Evolutionary conservation across 306 rosid species (phyloP).

Genomic region (Ochetophila trinervis): DNA sequence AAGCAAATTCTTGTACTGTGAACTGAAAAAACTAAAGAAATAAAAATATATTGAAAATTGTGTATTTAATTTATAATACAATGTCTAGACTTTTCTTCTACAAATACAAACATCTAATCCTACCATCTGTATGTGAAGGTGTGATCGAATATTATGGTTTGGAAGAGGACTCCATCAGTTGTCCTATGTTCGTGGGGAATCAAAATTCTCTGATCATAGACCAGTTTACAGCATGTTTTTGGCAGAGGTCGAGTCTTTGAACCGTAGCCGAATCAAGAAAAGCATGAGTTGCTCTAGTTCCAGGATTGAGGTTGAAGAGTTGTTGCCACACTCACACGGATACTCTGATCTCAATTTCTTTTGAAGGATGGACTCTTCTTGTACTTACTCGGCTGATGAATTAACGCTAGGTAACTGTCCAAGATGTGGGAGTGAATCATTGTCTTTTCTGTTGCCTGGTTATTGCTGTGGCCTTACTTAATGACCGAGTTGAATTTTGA

Average conservation of each 20-base stretch:
- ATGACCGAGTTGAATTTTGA: neutral
- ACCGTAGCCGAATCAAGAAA: slow-evolving; percentile 63
- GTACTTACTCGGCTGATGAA: slow-evolving; percentile 21
- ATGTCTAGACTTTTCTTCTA: neutral
- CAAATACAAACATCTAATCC: slow-evolving; percentile 14
- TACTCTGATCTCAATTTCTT: slow-evolving; percentile 53
- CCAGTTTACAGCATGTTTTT: slow-evolving; percentile 78
- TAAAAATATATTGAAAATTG: neutral
- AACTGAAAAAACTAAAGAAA: too few relatives aligned
- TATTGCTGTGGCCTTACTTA: neutral
- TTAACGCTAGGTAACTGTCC: slow-evolving; percentile 14
- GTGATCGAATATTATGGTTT: slow-evolving; percentile 90
- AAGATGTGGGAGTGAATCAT: neutral
- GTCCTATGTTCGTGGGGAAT: slow-evolving; percentile 92
- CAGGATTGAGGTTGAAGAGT: slow-evolving; percentile 87
- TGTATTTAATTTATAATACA: neutral
- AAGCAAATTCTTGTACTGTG: too few relatives aligned
- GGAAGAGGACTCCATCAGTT: slow-evolving; percentile 85
- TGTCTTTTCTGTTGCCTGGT: slow-evolving; percentile 13
- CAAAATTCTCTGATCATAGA: slow-evolving; percentile 94
- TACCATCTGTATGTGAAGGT: slow-evolving; percentile 57
- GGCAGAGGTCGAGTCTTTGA: slow-evolving; percentile 80
- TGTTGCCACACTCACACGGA: slow-evolving; percentile 60
- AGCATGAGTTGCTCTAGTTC: slow-evolving; percentile 84
- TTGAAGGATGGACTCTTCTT: slow-evolving; percentile 35